Base-by-base conservation (phyloP, 1,284 basidiomycete species). In the Fistulinella staudtii region DNA sequence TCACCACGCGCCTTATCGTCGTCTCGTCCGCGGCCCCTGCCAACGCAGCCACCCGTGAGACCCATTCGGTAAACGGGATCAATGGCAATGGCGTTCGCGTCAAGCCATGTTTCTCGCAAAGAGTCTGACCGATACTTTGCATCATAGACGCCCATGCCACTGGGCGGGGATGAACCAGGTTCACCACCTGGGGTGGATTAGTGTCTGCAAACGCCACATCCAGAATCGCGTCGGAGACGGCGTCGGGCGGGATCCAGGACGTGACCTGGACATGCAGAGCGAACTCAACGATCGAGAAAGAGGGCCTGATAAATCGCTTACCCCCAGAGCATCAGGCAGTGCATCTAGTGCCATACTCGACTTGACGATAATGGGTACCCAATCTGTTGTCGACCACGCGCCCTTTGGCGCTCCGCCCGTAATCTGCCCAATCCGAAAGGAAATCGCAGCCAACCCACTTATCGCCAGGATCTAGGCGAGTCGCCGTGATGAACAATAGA, bases 131-230 rank as follows among this genome's bases (percentile, higher is more conserved):
- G 17, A 65, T 48, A 10, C 45, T 30, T n/a, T 44, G 38, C 29
- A 66, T 56, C 18, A 64, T 15, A 3, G 44, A 41, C 3, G 25
- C 48, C 60, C 59, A 65, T 39, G 44, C 18, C 6, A 53, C 37
- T 3, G 57, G 54, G 5, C 51, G 51, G 1, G 63, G 61, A 41
- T 65, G 61, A 14, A 66, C 56, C 27, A 67, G 11, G 36, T 65
- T 65, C 9, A 63, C 38, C 0, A 49, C 52, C 3, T 49, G 21
- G 5, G 49, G 45, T 5, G 55, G 49, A 13, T 24, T 21, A 8
- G 50, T 41, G 13, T 51, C 39, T 13, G 51, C 33, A 15, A 66
- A 58, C 1, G 53, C 51, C n/a, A 62, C 43, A 20, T 58, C 54
- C 9, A 58, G 36, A 27, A 61, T 56, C 22, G 53, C 54, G 15